Conservation (phyloP, 2,329 filamentous ascomycete genomes). For the Helminthosporium solani region DNA sequence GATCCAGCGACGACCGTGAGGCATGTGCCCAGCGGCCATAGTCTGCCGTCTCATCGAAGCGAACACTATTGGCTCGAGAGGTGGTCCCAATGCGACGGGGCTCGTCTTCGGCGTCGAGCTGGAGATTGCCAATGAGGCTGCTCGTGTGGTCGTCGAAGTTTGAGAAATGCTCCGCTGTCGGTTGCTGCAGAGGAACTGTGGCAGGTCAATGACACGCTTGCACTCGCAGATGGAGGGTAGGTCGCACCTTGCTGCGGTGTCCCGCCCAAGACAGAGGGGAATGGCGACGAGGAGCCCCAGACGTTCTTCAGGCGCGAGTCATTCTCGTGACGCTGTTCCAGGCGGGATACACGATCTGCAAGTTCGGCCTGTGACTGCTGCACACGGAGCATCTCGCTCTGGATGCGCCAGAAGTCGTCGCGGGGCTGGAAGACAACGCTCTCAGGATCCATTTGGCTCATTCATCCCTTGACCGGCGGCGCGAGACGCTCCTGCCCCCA, state of each 20-base stretch:
- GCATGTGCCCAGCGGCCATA: slow-evolving; percentile 86
- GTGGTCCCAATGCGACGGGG: slow-evolving; percentile 80
- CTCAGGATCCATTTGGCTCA: slow-evolving; percentile 60
- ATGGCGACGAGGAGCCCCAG: slow-evolving; percentile 82
- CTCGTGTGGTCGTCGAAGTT: slow-evolving; percentile 85
- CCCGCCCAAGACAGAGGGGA: slow-evolving; percentile 79
- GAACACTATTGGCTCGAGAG: slow-evolving; percentile 93
- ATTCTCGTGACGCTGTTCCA: slow-evolving; percentile 64
- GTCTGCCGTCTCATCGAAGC: slow-evolving; percentile 93
- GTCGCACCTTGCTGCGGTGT: slow-evolving; percentile 81
- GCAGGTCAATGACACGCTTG: slow-evolving; percentile 16
- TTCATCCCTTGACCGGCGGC: slow-evolving; percentile 34
- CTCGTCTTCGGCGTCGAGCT: slow-evolving; percentile 84
- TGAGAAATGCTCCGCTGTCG: slow-evolving; percentile 81
- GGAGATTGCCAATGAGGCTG: slow-evolving; percentile 75
- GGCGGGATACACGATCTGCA: slow-evolving; percentile 59
- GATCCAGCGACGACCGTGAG: slow-evolving; percentile 79
- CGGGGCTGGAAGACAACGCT: slow-evolving; percentile 62
- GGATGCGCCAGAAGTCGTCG: slow-evolving; percentile 65
- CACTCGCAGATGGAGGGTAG: neutral
- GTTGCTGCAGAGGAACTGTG: slow-evolving; percentile 74
- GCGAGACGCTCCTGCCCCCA: slow-evolving; percentile 23
- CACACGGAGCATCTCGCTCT: slow-evolving; percentile 62
- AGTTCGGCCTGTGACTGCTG: slow-evolving; percentile 63
- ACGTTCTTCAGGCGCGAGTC: slow-evolving; percentile 74